Percentiles rank a stretch among this genome's conserved stretches.
Conservation (phyloP, 371 early-diverging fungal species). For the Mucor circinelloides region DNA sequence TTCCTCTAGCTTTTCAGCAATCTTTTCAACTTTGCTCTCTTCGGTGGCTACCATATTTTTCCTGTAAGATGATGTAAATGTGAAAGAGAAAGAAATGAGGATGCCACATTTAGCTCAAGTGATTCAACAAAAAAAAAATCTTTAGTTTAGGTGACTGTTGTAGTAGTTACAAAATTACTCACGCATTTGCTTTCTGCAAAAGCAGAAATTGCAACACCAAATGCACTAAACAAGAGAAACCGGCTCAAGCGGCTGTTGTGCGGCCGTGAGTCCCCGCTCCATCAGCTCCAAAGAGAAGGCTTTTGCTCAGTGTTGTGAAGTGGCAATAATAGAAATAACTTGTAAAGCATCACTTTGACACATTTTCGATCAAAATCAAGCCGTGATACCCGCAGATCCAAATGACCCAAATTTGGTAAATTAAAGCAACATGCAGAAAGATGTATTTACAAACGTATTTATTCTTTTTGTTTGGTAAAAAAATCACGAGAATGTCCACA, state of each 20-base stretch:
- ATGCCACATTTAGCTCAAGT: neutral
- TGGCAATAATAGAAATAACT: too few species aligned
- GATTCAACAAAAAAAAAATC: neutral
- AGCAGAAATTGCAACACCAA: neutral
- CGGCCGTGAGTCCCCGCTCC: neutral
- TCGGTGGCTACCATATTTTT: slow-evolving; percentile 17
- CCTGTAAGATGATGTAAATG: neutral
- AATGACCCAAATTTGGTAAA: neutral
- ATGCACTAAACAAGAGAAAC: neutral
- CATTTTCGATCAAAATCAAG: too few species aligned
- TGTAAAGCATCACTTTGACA: too few species aligned
- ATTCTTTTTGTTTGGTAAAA: slow-evolving; percentile 34
- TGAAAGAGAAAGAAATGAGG: neutral
- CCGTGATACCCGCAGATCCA: too few species aligned
- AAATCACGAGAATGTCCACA: slow-evolving; percentile 74
- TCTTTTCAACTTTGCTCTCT: slow-evolving; percentile 18
- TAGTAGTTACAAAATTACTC: neutral
- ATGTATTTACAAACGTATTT: neutral
- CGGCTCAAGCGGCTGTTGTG: neutral
- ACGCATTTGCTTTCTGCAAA: neutral
- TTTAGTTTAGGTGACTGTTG: slow-evolving; percentile 2
- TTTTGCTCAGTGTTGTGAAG: too few species aligned
- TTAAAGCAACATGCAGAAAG: neutral
- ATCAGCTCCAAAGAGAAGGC: too few species aligned
- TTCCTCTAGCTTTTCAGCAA: slow-evolving; percentile 13